Conservation (phyloP, 305 asterid species). For the Fraxinus ornus region DNA sequence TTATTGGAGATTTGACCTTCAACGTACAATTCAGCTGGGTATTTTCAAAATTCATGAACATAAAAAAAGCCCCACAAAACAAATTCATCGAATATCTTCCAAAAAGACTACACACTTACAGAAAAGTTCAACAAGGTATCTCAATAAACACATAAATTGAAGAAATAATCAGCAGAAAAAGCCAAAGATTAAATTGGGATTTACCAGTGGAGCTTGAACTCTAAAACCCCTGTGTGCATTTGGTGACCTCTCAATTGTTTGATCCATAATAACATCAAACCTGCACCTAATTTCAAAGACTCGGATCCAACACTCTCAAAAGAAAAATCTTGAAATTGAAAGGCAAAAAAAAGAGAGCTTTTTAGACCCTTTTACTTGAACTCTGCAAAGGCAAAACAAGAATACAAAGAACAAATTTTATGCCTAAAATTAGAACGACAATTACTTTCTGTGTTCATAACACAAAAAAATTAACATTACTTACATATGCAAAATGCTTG, state of each 20-base stretch:
- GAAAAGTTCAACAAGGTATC: slow-evolving; percentile 30
- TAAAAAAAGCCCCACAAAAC: slow-evolving; percentile 17
- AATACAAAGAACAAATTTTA: slow-evolving; percentile 33
- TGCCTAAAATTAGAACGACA: slow-evolving; percentile 38
- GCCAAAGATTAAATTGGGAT: slow-evolving; percentile 24
- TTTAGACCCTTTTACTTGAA: slow-evolving; percentile 27
- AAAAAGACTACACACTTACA: slow-evolving; percentile 32
- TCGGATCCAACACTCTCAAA: slow-evolving; percentile 48
- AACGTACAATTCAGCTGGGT: slow-evolving; percentile 21
- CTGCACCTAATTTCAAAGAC: slow-evolving; percentile 19
- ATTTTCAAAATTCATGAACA: slow-evolving; percentile 18
- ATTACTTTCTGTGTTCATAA: slow-evolving; percentile 26
- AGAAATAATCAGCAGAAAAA: slow-evolving; percentile 20
- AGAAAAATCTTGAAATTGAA: slow-evolving; percentile 19
- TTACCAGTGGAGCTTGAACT: slow-evolving; percentile 78
- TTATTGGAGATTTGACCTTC: not conserved
- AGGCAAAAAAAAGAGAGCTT: slow-evolving; percentile 34
- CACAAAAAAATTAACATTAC: slow-evolving; percentile 21
- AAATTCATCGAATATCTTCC: not conserved
- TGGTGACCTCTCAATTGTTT: slow-evolving; percentile 60
- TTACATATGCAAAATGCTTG: slow-evolving; percentile 28
- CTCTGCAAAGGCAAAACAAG: slow-evolving; percentile 45
- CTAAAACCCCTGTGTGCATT: slow-evolving; percentile 60
- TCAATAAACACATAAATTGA: slow-evolving; percentile 23
- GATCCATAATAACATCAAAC: slow-evolving; percentile 49